A percentile compares a stretch with the other conserved stretches of the same genome.
Evolutionary conservation across 2,329 filamentous ascomycete genomes (phyloP).

Genomic region (Penicillium concentricum): DNA sequence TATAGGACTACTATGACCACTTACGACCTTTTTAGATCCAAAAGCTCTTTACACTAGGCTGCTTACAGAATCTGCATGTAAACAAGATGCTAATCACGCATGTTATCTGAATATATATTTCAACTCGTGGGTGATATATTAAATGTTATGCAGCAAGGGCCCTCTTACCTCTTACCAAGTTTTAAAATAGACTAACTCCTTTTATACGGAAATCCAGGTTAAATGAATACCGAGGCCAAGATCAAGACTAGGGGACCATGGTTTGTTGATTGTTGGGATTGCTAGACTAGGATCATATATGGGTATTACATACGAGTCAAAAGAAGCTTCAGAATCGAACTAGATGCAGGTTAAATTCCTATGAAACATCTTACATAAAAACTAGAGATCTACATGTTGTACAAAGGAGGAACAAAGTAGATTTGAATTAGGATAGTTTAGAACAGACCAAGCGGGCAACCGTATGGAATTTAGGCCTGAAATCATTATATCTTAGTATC

Average conservation of each 20-base stretch:
- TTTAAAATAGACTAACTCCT: too few relatives aligned
- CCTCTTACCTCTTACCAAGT: too few relatives aligned
- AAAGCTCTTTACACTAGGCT: neutral
- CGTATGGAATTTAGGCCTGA: neutral
- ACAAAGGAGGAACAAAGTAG: neutral
- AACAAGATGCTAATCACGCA: neutral
- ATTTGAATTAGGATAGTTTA: neutral
- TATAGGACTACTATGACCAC: neutral
- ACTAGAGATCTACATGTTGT: too few relatives aligned
- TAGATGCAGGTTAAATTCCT: neutral
- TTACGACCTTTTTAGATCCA: neutral
- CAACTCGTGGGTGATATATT: neutral
- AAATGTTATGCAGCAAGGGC: neutral
- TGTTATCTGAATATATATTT: neutral
- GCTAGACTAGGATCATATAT: too few relatives aligned
- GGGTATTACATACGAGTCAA: too few relatives aligned
- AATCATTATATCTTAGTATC: neutral
- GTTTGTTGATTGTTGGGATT: too few relatives aligned
- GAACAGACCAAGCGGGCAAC: neutral
- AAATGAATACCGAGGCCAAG: too few relatives aligned
- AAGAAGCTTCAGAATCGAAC: neutral
- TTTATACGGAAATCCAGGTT: too few relatives aligned
- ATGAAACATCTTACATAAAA: neutral
- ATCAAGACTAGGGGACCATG: too few relatives aligned
- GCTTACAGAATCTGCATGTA: neutral